A percentile compares a stretch with the other conserved stretches of the same genome.
phyloP scores from a whole-genome alignment of 345 rosid genomes.

The Abelmoschus esculentus region DNA sequence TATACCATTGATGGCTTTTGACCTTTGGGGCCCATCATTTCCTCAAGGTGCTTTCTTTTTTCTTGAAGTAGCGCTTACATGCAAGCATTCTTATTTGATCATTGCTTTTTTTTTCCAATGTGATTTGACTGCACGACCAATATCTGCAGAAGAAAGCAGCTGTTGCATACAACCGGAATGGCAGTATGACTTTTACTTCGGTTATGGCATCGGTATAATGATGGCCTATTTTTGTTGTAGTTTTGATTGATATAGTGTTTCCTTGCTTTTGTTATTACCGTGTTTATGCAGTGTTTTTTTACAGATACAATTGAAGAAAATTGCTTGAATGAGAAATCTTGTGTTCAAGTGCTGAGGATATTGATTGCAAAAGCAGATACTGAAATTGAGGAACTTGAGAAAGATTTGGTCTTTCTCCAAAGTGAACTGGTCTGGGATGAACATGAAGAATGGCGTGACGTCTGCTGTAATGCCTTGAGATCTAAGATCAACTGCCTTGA shows the following conservation, averaged over 20 bases:
- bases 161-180: slow-evolving; percentile 19
- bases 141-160: slow-evolving; percentile 30
- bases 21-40: slow-evolving; percentile 54
- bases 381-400: slow-evolving; percentile 48
- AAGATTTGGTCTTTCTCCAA: slow-evolving; percentile 29
- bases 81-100: not conserved
- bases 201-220: slow-evolving; percentile 40
- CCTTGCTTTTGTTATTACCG: not conserved
- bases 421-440: slow-evolving; percentile 45
- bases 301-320: slow-evolving; percentile 55
- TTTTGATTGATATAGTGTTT: not conserved
- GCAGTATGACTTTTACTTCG: slow-evolving; percentile 36
- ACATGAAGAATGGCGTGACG: slow-evolving; percentile 38
- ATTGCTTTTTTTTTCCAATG: slow-evolving; percentile 6
- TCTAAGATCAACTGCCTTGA: slow-evolving; percentile 32
- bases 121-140: slow-evolving; percentile 5
- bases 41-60: slow-evolving; percentile 17
- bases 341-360: slow-evolving; percentile 46
- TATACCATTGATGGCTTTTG: slow-evolving; percentile 30
- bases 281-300: not conserved
- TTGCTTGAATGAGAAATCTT: slow-evolving; percentile 45
- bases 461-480: slow-evolving; percentile 39
- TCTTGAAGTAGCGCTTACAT: not conserved
- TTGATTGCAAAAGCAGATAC: slow-evolving; percentile 42
- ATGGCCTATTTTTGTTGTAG: not conserved